Conservation (phyloP, 2,329 filamentous ascomycete species). For the Torrubiellomyces zombiae region DNA sequence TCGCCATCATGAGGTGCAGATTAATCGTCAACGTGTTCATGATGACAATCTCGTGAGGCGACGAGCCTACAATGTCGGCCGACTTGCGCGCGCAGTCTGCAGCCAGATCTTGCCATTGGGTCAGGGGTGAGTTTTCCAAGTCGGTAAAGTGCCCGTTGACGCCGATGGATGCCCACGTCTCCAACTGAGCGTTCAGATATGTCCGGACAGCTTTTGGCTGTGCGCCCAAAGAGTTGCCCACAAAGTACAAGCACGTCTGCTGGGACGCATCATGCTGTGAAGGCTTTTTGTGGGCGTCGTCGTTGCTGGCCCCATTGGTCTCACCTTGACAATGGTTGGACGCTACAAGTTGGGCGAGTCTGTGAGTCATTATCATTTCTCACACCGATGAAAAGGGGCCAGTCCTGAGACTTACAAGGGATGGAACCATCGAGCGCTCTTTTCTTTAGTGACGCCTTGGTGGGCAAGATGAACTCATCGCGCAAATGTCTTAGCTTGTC, state of each 20-base stretch:
- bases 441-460: constrained; percentile 52
- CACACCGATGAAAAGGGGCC: too few species aligned
- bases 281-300: too few species aligned
- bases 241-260: constrained; percentile 57
- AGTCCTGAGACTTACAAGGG: constrained; percentile 20
- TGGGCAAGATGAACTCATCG: constrained; percentile 61
- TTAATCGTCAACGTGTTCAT: constrained; percentile 82
- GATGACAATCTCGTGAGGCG: constrained; percentile 57
- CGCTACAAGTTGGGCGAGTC: too few species aligned
- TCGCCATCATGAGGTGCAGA: constrained; percentile 66
- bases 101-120: constrained; percentile 64
- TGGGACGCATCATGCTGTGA: constrained; percentile 6
- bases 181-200: constrained; percentile 56
- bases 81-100: constrained; percentile 55
- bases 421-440: constrained; percentile 33
- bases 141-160: constrained; percentile 69
- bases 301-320: too few species aligned
- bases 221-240: constrained; percentile 76
- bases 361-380: too few species aligned
- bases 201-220: constrained; percentile 54
- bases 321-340: too few species aligned
- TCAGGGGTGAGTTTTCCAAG: constrained; percentile 49
- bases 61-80: constrained; percentile 58
- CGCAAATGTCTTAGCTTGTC: constrained; percentile 46
- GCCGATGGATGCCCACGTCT: constrained; percentile 71